Evolutionary conservation across 345 rosid genomes (phyloP), one percentile per base, ranked within the genome.

Genomic region (Murraya paniculata): DNA sequence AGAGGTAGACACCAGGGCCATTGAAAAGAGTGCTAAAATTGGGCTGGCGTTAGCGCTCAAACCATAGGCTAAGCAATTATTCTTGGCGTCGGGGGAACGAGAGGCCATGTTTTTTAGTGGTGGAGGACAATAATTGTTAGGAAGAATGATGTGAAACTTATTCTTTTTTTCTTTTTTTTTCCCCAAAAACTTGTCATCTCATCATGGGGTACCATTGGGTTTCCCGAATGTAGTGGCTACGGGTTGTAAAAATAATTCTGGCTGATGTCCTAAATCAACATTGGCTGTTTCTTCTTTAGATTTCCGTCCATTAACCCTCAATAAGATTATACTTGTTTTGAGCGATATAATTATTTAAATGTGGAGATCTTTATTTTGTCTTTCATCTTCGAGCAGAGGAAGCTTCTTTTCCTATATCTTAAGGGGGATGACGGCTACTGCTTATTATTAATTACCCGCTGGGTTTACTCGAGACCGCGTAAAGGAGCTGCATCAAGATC

Each of bases 11-110:
- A 87, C 99, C 7, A 89, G 84, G 88, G 92, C 98, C 28, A 84
- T 97, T 50, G 99, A 97, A 76, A 97, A 91, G 93, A 91, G 94
- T 69, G 97, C 97, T 21, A 97, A 91, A 88, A 81, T 97, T 35
- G 98, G 99, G 64, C 64, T 94, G 77, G 98, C 99, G 58, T 79
- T 97, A 70, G 98, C 92, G 21, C 90, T 97, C 78, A 94, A 93
- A 91, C 96, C 97, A 25, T 92, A 85, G 83, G 73, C 36, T 4
- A 30, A 45, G 59, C 74, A 55, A n/a, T 11, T 18, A 50, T 27
- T 70, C 70, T 79, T 64, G 74, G 85, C 64, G 25, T 55, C 39
- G 25, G 62, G 22, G 48, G 68, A 31, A 39, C 45, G 62, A 65
- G 21, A 53, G 7, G 41, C 48, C 19, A 39, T 41, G n/a, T 39